Evolutionary conservation across 2,329 filamentous ascomycete species (phyloP).

Genomic region (Tolypocladium nubicola): DNA sequence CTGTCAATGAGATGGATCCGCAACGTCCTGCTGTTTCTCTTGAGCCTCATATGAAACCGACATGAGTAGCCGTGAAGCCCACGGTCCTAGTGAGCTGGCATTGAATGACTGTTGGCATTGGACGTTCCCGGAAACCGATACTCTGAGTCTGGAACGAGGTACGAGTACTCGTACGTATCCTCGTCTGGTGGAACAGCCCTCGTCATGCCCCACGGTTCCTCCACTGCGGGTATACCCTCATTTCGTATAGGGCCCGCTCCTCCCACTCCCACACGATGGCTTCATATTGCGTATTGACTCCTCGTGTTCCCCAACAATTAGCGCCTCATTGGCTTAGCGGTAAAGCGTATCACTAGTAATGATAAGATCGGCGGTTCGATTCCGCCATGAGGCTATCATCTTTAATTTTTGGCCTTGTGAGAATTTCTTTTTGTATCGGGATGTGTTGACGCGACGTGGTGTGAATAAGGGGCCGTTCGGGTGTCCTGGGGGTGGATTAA

Average conservation of each 20-base stretch:
- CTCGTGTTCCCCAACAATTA: neutral
- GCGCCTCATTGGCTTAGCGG: conserved; percentile 23
- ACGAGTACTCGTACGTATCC: too few relatives aligned
- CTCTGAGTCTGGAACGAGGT: neutral
- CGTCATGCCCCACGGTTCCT: neutral
- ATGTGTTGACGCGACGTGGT: neutral
- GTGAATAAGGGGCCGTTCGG: neutral
- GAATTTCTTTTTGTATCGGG: neutral
- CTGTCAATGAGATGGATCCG: neutral
- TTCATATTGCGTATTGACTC: neutral
- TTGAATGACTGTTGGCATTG: neutral
- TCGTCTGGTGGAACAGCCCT: neutral
- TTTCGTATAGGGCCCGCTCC: neutral
- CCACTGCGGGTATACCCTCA: neutral
- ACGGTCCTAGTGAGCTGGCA: neutral
- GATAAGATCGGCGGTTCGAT: conserved; percentile 25
- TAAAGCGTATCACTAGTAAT: conserved; percentile 26
- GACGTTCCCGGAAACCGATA: neutral
- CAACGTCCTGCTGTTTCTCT: neutral
- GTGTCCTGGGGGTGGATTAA: neutral
- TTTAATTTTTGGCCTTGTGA: neutral
- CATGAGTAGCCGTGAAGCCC: neutral
- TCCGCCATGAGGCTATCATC: conserved; percentile 18
- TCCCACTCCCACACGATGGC: neutral
- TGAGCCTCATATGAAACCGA: neutral